phyloP scores from a whole-genome alignment of 495 filamentous ascomycete species.

The Peziza echinospora region DNA sequence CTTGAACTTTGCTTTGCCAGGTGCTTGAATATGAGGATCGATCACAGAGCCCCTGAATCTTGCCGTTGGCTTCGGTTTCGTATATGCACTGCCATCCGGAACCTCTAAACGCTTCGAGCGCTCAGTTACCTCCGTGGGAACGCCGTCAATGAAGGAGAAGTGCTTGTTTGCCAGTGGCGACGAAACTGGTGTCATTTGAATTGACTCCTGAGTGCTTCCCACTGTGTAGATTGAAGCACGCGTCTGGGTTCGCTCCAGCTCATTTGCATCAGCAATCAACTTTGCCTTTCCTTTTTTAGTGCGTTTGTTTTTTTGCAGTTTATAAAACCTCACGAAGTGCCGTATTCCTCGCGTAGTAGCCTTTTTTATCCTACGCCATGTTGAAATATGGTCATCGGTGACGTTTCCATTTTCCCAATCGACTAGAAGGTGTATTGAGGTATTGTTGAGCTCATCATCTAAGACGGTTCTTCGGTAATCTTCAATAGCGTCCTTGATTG shows the following conservation, averaged over 20 bases:
- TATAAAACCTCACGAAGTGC: slow-evolving; percentile 11
- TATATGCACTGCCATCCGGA: slow-evolving; percentile 20
- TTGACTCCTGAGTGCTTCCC: slow-evolving; percentile 22
- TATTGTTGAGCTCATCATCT: slow-evolving; percentile 91
- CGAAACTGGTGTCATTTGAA: slow-evolving; percentile 90
- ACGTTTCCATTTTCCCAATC: slow-evolving; percentile 91
- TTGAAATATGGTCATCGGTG: slow-evolving; percentile 57
- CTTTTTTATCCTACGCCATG: slow-evolving; percentile 87
- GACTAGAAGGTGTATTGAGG: slow-evolving; percentile 69
- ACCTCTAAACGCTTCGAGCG: slow-evolving; percentile 15
- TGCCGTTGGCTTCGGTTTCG: slow-evolving; percentile 20
- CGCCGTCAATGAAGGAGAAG: slow-evolving; percentile 13
- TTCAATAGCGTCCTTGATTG: slow-evolving; percentile 92
- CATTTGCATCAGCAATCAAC: slow-evolving; percentile 4
- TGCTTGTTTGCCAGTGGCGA: slow-evolving; percentile 46
- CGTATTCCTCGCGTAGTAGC: slow-evolving; percentile 37
- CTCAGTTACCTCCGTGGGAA: slow-evolving; percentile 5
- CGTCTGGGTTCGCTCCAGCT: slow-evolving; percentile 13
- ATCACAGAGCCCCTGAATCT: slow-evolving; percentile 42
- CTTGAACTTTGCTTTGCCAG: slow-evolving; percentile 58
- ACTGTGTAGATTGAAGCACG: slow-evolving; percentile 19
- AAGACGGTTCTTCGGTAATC: slow-evolving; percentile 84
- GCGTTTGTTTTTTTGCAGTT: slow-evolving; percentile 13
- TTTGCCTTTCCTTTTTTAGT: slow-evolving; percentile 22
- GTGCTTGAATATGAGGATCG: slow-evolving; percentile 29